These are phyloP conservation scores for Aureobasidium sp. DNA, from an alignment of 2,329 filamentous ascomycete species.

Conservation along the genomic window DNA sequence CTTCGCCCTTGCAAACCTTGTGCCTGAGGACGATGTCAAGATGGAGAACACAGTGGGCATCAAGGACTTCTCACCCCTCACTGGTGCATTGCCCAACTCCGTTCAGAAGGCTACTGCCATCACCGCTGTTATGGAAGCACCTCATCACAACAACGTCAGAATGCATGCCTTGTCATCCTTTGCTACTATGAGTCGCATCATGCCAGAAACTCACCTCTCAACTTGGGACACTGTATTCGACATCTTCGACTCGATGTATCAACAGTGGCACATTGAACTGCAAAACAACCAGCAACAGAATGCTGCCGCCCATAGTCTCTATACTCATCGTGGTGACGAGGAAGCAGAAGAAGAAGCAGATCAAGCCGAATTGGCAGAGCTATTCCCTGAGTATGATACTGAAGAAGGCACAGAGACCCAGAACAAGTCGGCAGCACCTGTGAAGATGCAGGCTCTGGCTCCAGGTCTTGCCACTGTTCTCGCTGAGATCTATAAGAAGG, in stretches of 20 bases:
- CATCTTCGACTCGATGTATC: constrained; percentile 50
- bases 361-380: constrained; percentile 64
- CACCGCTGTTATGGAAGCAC: neutral
- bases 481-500: constrained; percentile 18
- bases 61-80: constrained; percentile 7
- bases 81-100: constrained; percentile 5
- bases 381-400: constrained; percentile 74
- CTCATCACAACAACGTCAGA: constrained; percentile 7
- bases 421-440: neutral
- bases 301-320: constrained; percentile 67
- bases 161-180: constrained; percentile 12
- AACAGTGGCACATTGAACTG: constrained; percentile 72
- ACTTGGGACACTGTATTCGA: constrained; percentile 4
- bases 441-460: constrained; percentile 22
- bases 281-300: constrained; percentile 69
- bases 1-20: constrained; percentile 11
- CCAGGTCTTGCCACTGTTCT: constrained; percentile 22
- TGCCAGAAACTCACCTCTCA: neutral
- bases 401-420: constrained; percentile 25
- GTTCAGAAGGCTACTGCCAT: neutral
- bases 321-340: constrained; percentile 71
- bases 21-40: neutral
- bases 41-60: neutral
- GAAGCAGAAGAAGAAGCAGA: constrained; percentile 71
- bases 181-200: constrained; percentile 8